Evolutionary conservation across 2,329 filamentous ascomycete genomes (phyloP).

Genomic region (Exophiala mesophila): DNA sequence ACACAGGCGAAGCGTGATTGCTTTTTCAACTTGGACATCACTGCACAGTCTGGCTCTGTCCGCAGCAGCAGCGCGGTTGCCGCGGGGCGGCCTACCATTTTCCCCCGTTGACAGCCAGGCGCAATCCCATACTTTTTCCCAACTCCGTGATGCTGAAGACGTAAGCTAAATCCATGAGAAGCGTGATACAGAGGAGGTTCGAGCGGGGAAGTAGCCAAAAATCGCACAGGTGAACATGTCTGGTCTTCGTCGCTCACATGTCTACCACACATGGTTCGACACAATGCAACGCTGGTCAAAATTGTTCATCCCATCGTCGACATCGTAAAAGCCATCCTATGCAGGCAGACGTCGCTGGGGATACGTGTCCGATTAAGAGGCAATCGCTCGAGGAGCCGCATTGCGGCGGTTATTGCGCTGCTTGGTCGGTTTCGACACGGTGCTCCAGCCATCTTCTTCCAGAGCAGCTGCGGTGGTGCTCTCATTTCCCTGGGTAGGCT

Average conservation of each 20-base stretch:
- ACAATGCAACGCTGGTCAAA: neutral
- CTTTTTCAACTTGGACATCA: conserved; percentile 1
- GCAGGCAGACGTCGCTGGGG: neutral
- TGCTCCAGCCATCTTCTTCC: conserved; percentile 47
- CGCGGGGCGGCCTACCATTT: neutral
- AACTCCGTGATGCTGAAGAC: conserved; percentile 21
- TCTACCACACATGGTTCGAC: neutral
- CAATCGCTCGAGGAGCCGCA: conserved; percentile 34
- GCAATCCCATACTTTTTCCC: conserved; percentile 15
- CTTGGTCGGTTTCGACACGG: conserved; percentile 37
- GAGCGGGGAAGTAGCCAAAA: conserved; percentile 19
- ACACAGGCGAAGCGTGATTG: conserved; percentile 8
- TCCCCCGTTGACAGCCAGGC: neutral
- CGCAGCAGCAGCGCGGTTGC: too few species aligned
- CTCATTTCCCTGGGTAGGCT: conserved; percentile 24
- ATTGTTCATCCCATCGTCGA: neutral
- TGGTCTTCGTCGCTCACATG: neutral
- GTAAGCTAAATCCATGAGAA: conserved; percentile 4
- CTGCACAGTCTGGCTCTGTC: conserved; percentile 1
- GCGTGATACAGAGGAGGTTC: conserved; percentile 4
- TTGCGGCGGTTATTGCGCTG: conserved; percentile 43
- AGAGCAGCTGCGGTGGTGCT: conserved; percentile 30
- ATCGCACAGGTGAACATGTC: neutral
- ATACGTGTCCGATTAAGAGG: conserved; percentile 28
- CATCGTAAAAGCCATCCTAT: neutral